Evolutionary conservation across 176 grass and related monocot genomes (phyloP).

Genomic region (bread wheat (Triticum aestivum)): IWGSC_CS_RefSeq_v2.1 NC_057796.1:311822777-311823276

Average conservation of each 20-base stretch:
- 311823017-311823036: neutral
- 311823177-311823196: conserved; percentile 19
- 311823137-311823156: conserved; percentile 25
- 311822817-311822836: neutral
- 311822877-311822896: neutral
- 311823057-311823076: neutral
- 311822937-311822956: neutral
- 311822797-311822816: neutral
- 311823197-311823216: neutral
- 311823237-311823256: conserved; percentile 35
- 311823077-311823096: conserved; percentile 5
- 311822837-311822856: neutral
- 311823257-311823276: conserved; percentile 19
- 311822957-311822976: neutral
- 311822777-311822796: neutral
- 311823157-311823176: neutral
- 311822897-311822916: neutral
- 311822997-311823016: neutral
- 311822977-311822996: neutral
- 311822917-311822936: neutral
- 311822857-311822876: neutral
- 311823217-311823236: conserved; percentile 13
- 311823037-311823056: neutral
- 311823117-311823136: neutral
- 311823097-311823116: conserved; percentile 8